Evolutionary conservation across 768 basidiomycete species (phyloP), one percentile per base, ranked within the genome.

Genomic region (Nidula microcarpa): DNA sequence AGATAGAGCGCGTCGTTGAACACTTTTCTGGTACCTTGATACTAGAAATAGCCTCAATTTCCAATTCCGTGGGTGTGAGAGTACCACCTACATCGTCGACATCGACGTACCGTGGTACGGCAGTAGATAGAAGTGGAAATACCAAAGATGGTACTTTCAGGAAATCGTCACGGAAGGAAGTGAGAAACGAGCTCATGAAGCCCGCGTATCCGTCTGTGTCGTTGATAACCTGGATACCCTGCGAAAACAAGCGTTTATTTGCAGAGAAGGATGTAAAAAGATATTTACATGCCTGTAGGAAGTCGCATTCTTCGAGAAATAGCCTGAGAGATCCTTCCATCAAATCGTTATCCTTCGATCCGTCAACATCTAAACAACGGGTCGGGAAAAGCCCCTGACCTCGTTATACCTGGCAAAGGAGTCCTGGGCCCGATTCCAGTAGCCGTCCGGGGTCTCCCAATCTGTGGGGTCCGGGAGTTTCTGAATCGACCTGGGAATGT

Each of bases 291-390:
- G 87, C 89, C 80, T 91, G 90, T 11, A 86, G 73, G 49, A 79
- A 78, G 62, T 91, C 79, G 61, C 87, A 89, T 57, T 90, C 89
- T 62, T 93, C 90, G 4, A 88, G 75, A 51, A 87, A 79, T 13
- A 76, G 69, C 14, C 90, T 78, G 49, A 91, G 72, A 10, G 82
- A 74, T 4, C 79, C 82, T 43, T 91, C 89, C 80, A 89, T 84
- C 47, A 91, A 60, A 48, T 78, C 78, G n/a, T 68, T 68, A 43
- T 82, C 78, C 89, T 91, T 16, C 59, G 23, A 32, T 18, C 2
- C 16, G 11, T 35, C 36, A 34, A 4, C 9, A 13, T 14, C 18
- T 32, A 30, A 34, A 33, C 23, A 35, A 32, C 6, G 49, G 14
- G 47, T n/a, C 16, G 34, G 44, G 52, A 4, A n/a, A 16, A 37